Percentiles rank a stretch among this genome's conserved stretches.
Evolutionary conservation across 1,284 basidiomycete genomes (phyloP).

Genomic region (Leccinum griseonigrum): DNA sequence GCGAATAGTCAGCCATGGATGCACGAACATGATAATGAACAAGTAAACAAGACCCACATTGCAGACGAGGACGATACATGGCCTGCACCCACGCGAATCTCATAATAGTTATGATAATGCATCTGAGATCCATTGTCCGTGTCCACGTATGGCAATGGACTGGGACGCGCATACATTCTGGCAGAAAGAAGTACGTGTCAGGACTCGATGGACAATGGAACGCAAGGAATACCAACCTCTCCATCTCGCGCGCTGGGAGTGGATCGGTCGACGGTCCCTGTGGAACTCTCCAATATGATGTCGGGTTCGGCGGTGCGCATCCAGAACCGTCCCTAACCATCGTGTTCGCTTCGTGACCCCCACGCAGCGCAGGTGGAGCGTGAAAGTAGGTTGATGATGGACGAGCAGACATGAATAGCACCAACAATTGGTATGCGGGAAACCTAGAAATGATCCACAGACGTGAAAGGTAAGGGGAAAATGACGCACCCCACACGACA

Average conservation of each 20-base stretch:
- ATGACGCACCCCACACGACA: neutral
- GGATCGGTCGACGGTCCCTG: neutral
- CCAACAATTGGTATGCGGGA: neutral
- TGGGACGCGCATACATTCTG: conserved; percentile 6
- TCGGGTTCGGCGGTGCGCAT: neutral
- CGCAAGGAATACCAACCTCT: conserved; percentile 7
- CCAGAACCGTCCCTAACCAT: conserved; percentile 7
- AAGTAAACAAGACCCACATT: conserved; percentile 4
- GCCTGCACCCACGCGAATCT: neutral
- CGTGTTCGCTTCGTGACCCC: neutral
- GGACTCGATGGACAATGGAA: neutral
- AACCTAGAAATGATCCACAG: neutral
- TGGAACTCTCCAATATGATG: conserved; percentile 8
- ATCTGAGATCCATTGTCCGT: neutral
- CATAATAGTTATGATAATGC: neutral
- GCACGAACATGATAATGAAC: neutral
- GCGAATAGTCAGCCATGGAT: conserved; percentile 3
- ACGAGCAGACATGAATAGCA: conserved; percentile 14
- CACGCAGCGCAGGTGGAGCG: neutral
- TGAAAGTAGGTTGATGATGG: conserved; percentile 1
- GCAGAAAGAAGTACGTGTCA: conserved; percentile 1
- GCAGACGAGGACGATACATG: neutral
- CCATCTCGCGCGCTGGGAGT: neutral
- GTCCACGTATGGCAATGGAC: neutral
- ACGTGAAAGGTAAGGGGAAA: neutral